A percentile compares a stretch with the other conserved stretches of the same genome.
Evolutionary conservation across 1,284 basidiomycete species (phyloP).

Genomic region (Entoloma clypeatum): DNA sequence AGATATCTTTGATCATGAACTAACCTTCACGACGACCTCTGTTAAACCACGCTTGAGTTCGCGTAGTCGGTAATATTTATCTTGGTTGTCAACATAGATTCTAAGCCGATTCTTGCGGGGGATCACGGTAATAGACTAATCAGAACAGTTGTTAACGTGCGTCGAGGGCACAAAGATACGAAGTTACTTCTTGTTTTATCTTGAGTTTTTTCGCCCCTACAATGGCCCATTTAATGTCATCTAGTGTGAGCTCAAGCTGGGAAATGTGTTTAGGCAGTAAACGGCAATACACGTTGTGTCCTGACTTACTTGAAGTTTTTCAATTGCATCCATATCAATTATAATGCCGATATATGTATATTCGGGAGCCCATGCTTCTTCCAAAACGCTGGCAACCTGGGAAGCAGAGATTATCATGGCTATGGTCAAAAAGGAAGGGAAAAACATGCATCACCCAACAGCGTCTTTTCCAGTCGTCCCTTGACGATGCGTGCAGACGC

Average conservation of each 20-base stretch:
- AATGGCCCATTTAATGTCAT: conserved; percentile 93
- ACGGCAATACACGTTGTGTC: conserved; percentile 5
- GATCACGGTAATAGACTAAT: conserved; percentile 69
- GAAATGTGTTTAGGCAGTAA: conserved; percentile 1
- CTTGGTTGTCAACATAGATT: conserved; percentile 81
- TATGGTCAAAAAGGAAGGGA: conserved; percentile 4
- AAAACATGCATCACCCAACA: conserved; percentile 81
- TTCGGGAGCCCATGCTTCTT: conserved; percentile 93
- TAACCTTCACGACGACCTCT: conserved; percentile 85
- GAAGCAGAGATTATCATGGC: conserved; percentile 2
- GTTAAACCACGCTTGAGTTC: conserved; percentile 80
- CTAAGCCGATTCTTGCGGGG: conserved; percentile 78
- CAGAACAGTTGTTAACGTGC: not conserved
- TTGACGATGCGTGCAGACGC: conserved; percentile 96
- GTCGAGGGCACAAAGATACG: not conserved
- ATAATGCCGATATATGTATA: conserved; percentile 95
- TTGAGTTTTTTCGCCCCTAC: conserved; percentile 88
- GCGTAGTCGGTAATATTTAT: conserved; percentile 87
- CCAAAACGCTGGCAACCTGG: conserved; percentile 89
- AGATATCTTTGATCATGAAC: conserved; percentile 6
- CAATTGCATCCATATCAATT: conserved; percentile 86
- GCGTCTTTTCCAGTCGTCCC: conserved; percentile 93
- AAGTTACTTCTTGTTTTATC: conserved; percentile 76
- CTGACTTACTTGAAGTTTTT: conserved; percentile 74
- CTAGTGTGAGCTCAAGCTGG: conserved; percentile 88